A percentile compares a stretch with the other conserved stretches of the same genome.
phyloP scores from a whole-genome alignment of 2,329 filamentous ascomycete species.

The Calonectria pseudoreteaudii region DNA sequence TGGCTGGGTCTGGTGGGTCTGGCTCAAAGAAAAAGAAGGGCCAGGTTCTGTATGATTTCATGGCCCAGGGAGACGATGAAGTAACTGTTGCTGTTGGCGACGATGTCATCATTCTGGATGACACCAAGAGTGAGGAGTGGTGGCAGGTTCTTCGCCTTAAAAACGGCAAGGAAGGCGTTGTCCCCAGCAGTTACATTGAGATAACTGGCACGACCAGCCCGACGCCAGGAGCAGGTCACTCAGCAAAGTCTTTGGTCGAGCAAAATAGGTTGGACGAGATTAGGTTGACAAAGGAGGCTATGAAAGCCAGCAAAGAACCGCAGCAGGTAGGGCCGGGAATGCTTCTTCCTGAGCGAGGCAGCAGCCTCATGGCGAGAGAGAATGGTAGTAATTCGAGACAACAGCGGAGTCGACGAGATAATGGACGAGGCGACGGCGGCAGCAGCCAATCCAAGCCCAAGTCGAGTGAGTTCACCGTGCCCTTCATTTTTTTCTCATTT shows the following conservation, averaged over 20 bases:
- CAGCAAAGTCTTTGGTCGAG: conserved; percentile 75
- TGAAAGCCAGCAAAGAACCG: conserved; percentile 70
- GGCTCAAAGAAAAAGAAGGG: conserved; percentile 87
- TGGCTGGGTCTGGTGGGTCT: conserved; percentile 73
- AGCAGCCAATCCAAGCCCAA: conserved; percentile 69
- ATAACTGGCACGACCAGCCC: conserved; percentile 76
- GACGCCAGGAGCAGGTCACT: conserved; percentile 63
- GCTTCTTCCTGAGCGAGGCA: conserved; percentile 80
- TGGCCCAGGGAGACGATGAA: conserved; percentile 96
- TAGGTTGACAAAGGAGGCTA: conserved; percentile 82
- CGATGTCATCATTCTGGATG: conserved; percentile 90
- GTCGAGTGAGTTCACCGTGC: conserved; percentile 71
- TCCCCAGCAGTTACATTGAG: conserved; percentile 96
- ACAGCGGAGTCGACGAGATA: conserved; percentile 80
- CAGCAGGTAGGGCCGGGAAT: conserved; percentile 80
- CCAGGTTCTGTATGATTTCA: conserved; percentile 92
- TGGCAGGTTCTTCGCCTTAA: conserved; percentile 94
- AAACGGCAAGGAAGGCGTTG: conserved; percentile 94
- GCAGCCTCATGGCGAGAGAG: conserved; percentile 78
- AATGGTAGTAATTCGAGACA: conserved; percentile 75
- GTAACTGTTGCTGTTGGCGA: conserved; percentile 92
- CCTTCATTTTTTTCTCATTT: background rate
- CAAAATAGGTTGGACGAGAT: conserved; percentile 85
- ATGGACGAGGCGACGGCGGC: conserved; percentile 66
- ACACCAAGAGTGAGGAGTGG: conserved; percentile 95